A percentile compares a stretch with the other conserved stretches of the same genome.
These are phyloP conservation scores for Ceratobasidium sp. DNA, from an alignment of 1,284 basidiomycete species.

Conservation along the genomic window DNA sequence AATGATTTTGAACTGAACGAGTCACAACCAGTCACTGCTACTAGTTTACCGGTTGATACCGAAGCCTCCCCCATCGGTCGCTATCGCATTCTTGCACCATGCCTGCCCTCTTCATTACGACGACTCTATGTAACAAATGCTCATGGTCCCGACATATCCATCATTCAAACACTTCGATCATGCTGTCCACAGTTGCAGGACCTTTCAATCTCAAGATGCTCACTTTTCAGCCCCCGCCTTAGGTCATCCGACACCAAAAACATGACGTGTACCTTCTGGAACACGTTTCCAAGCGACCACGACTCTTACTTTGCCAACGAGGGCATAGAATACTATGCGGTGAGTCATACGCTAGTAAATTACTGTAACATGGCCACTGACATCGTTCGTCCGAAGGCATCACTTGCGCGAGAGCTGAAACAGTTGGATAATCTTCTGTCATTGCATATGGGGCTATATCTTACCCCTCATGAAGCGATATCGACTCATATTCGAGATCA, in stretches of 20 bases:
- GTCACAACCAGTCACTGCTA: background rate
- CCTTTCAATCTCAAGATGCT: conserved; percentile 36
- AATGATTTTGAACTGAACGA: conserved; percentile 13
- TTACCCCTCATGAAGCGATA: conserved; percentile 32
- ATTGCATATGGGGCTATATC: conserved; percentile 30
- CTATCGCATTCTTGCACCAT: conserved; percentile 28
- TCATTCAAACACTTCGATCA: conserved; percentile 20
- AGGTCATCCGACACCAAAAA: background rate
- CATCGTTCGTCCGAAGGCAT: background rate
- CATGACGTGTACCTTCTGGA: conserved; percentile 20
- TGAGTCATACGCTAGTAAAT: background rate
- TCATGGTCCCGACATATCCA: conserved; percentile 35
- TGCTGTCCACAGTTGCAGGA: conserved; percentile 31
- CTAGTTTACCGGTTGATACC: background rate
- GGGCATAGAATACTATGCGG: conserved; percentile 38
- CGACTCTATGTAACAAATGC: conserved; percentile 31
- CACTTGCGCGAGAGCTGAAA: conserved; percentile 16
- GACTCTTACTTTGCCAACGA: conserved; percentile 40
- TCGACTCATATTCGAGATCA: conserved; percentile 2
- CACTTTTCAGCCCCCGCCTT: conserved; percentile 32
- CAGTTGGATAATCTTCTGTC: background rate
- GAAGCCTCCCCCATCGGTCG: conserved; percentile 12
- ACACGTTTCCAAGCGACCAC: conserved; percentile 31
- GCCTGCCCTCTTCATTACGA: conserved; percentile 22
- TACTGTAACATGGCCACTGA: background rate